Conservation (phyloP, 2,329 filamentous ascomycete species). For the Ophidiomyces ophidiicola region DNA sequence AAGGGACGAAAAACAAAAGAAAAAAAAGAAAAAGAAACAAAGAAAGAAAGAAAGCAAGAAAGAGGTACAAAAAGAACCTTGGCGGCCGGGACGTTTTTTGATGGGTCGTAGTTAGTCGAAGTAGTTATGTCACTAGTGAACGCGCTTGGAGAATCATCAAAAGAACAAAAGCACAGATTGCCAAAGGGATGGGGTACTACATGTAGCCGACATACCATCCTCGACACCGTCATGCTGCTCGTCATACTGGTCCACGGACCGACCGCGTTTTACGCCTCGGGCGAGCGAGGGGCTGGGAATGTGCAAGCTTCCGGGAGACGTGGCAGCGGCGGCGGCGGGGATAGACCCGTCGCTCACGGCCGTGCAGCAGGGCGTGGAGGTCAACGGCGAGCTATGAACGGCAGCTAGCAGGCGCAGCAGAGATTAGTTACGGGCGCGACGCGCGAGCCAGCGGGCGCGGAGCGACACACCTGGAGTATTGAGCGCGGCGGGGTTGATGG, state of each 20-base stretch:
- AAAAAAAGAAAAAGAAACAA: conserved; percentile 25
- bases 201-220: conserved; percentile 52
- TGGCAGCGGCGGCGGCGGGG: conserved; percentile 18
- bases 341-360: conserved; percentile 1
- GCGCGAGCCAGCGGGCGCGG: too few relatives aligned
- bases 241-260: conserved; percentile 58
- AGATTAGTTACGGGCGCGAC: background rate
- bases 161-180: too few relatives aligned
- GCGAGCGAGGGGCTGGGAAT: conserved; percentile 18
- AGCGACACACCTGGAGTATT: conserved; percentile 56
- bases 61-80: too few relatives aligned
- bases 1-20: conserved; percentile 28
- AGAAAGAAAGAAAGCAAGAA: background rate
- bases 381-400: conserved; percentile 12
- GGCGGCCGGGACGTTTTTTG: too few relatives aligned
- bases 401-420: conserved; percentile 5
- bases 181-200: conserved; percentile 9
- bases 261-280: conserved; percentile 65
- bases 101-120: too few relatives aligned
- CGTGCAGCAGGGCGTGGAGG: conserved; percentile 2
- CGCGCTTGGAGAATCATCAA: too few relatives aligned
- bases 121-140: too few relatives aligned
- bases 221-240: conserved; percentile 47
- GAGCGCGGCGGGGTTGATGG: conserved; percentile 81
- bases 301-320: background rate